Evolutionary conservation across 2,329 filamentous ascomycete genomes (phyloP), one percentile per base, ranked within the genome.

Genomic region (Claviceps paspali): DNA sequence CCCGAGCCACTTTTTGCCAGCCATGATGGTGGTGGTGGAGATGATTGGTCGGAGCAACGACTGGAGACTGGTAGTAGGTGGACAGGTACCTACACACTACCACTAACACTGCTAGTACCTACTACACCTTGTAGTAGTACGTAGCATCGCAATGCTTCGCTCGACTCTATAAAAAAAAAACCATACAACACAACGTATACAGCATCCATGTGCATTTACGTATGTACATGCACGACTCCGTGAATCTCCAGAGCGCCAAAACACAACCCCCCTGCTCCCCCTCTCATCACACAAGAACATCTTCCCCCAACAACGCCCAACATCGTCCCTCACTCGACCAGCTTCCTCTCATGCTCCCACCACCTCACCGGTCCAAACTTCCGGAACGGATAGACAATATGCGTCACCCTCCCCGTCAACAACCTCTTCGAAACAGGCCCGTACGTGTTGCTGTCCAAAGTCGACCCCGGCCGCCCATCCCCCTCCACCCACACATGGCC

Each of bases 401-500:
- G 74, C 10, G 78, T 73, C 15, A 87, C 76, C 49, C 69, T 76
- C 0, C 87, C 87, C 27, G 77, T 76, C 26, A 96, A 71, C 44
- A 96, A 55, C 38, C 72, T 73, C 45, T 73, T 74, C 18, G 82
- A 80, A 33, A 92, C 76, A 4, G 91, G 85, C 1, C 91, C 91
- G 56, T 92, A 95, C 10, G 76, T 76, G 59, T 94, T 93, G 57
- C 86, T 94, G 61, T 98, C 91, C 41, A 78, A 56, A 38, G 75
- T 84, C 49, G 73, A 72, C 35, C 71, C 68, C 48, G 73, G 71
- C 49, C 72, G 71, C 10, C 81, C 85, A 53, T 98, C 91, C 2
- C 91, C 91, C 55, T 96, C 88, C 1, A 98, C 76, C 91, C 91
- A 98, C 21, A 96, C 69, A 62, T 96, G 87, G 14, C 85, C 85